Percentiles rank a stretch among this genome's conserved stretches.
These are phyloP conservation scores for Mucor velutinosus DNA, from an alignment of 371 early-diverging fungal genomes.

Conservation along the genomic window DNA sequence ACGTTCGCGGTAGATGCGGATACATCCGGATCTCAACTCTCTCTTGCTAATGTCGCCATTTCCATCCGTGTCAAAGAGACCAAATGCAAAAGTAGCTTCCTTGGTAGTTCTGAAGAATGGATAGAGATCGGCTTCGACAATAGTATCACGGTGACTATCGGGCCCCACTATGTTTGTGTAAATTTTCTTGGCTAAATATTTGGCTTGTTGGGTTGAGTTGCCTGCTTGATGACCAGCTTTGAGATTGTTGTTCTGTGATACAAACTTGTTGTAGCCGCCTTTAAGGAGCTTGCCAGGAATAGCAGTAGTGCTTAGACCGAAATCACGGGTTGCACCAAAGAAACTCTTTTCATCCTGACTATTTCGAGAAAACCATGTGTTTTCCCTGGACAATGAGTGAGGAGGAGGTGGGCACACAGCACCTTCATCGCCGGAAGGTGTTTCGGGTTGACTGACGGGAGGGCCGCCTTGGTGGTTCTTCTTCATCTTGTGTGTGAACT, in stretches of 20 bases:
- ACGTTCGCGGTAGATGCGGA: conserved; percentile 65
- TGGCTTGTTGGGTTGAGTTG: conserved; percentile 51
- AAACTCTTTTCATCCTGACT: conserved; percentile 27
- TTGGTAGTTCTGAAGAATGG: conserved; percentile 60
- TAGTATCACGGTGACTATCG: conserved; percentile 35
- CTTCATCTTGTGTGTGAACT: conserved; percentile 14
- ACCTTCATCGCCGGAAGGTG: neutral
- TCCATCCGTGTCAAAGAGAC: conserved; percentile 68
- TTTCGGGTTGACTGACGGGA: neutral
- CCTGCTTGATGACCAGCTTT: neutral
- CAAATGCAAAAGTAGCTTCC: conserved; percentile 70
- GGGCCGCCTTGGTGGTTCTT: neutral
- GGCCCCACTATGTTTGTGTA: conserved; percentile 42
- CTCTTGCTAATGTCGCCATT: conserved; percentile 68
- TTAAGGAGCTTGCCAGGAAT: conserved; percentile 40
- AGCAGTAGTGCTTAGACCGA: conserved; percentile 24
- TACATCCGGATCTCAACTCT: conserved; percentile 63
- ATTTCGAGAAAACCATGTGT: conserved; percentile 29
- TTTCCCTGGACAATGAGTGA: conserved; percentile 12
- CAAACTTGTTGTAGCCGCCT: conserved; percentile 29
- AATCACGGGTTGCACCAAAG: conserved; percentile 23
- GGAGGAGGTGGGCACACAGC: neutral
- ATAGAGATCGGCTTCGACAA: conserved; percentile 50
- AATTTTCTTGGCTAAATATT: conserved; percentile 50
- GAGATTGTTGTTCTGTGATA: neutral